Evolutionary conservation across 2,329 filamentous ascomycete genomes (phyloP), one percentile per base, ranked within the genome.

Genomic region (Xylariaceae sp.): DNA sequence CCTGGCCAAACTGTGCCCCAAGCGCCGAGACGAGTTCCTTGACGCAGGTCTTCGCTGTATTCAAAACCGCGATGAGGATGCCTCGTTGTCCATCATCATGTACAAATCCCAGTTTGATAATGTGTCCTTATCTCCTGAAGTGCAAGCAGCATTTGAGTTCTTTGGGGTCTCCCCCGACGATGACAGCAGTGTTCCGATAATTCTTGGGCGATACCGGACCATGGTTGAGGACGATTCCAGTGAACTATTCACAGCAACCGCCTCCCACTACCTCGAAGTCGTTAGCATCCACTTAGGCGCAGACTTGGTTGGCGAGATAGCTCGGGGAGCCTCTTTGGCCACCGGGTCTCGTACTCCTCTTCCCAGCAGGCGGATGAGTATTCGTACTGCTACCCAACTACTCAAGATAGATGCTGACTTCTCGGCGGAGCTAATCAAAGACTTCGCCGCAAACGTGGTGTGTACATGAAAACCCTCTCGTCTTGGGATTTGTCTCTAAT

Each of bases 101-200:
- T 69, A 68, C 48, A 67, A 58, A 42, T 72, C 70, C 6, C 59
- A 65, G 17, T 70, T 71, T 53, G 70, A 72, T 34, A 53, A 61
- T 13, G 39, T 55, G 6, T 45, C 59, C 23, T 5, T 30, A 30
- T 55, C 58, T 13, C 23, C 47, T 35, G 44, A 52, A n/a, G 45
- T 70, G 2, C 56, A 65, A 56, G 64, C 64, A 5, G 70, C 71
- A 2, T 68, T 65, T 35, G 51, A 56, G 1, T 71, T 68, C 51
- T 70, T 71, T 39, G 62, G 51, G 7, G 53, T 57, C n/a, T 58
- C 62, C 15, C 54, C 49, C 2, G 50, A 54, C 0, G 62, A 64
- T 11, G 45, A 45, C 11, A 55, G 49, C 8, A 57, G 59, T 44
- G 18, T 62, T 7, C 55, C 65, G 17, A 63, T 59, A 50, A 67